Evolutionary conservation across 805 yeast genomes (phyloP).

Genomic region (Metahyphopichia silvanorum): DNA sequence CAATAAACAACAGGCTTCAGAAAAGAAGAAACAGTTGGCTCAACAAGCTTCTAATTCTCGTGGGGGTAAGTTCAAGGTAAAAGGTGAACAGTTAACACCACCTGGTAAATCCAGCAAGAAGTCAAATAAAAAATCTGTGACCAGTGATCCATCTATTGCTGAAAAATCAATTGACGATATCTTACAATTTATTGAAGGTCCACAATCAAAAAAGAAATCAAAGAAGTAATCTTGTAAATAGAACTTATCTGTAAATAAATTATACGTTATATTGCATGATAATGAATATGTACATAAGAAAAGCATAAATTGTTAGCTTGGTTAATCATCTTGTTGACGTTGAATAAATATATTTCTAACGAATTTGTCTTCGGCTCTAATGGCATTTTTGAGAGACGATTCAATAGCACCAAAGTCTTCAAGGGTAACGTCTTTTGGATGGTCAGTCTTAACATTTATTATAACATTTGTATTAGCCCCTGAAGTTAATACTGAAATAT

Average conservation of each 20-base stretch:
- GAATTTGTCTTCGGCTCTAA: slow-evolving; percentile 38
- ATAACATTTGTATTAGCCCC: slow-evolving; percentile 54
- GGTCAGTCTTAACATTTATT: slow-evolving; percentile 23
- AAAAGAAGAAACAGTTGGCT: slow-evolving; percentile 19
- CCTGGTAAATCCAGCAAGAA: slow-evolving; percentile 5
- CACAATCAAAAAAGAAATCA: slow-evolving; percentile 18
- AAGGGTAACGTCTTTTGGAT: slow-evolving; percentile 23
- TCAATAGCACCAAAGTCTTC: slow-evolving; percentile 29
- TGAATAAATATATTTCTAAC: slow-evolving; percentile 40
- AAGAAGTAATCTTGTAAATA: slow-evolving; percentile 7
- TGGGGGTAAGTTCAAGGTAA: slow-evolving; percentile 15
- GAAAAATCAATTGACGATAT: slow-evolving; percentile 69
- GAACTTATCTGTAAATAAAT: slow-evolving; percentile 5
- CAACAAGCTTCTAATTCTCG: slow-evolving; percentile 23
- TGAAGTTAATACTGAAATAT: slow-evolving; percentile 48
- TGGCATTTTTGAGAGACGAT: slow-evolving; percentile 26
- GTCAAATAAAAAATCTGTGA: slow-evolving; percentile 13
- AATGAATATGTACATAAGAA: slow-evolving; percentile 4
- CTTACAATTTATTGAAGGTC: slow-evolving; percentile 67
- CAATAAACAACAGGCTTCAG: slow-evolving; percentile 37
- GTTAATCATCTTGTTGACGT: slow-evolving; percentile 19
- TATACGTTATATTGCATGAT: slow-evolving; percentile 1
- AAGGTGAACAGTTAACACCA: slow-evolving; percentile 10
- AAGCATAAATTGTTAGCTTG: slow-evolving; percentile 3
- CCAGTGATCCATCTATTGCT: slow-evolving; percentile 54